Evolutionary conservation across 1,139 yeast species (phyloP), one percentile per base, ranked within the genome.

Genomic region (Blastobotrys persicus): DNA sequence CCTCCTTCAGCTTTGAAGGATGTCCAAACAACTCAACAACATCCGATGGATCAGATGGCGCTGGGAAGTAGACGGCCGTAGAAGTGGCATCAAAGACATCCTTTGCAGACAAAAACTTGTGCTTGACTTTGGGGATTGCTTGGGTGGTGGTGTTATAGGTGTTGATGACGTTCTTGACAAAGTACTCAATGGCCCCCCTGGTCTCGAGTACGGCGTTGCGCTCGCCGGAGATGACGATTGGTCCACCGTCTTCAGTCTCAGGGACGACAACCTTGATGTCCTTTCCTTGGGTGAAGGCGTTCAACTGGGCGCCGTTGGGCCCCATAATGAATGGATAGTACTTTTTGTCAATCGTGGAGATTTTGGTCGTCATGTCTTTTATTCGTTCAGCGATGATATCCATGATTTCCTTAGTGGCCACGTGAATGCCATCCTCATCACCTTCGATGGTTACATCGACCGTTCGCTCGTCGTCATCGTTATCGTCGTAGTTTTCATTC

Each of bases 351-450:
- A 83, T 75, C 60, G 56, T 58, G n/a, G 55, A 53, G 20, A 68
- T 57, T 48, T 63, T 60, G 35, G 65, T 49, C 28, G 68, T 59
- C 46, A 67, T 55, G 35, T 60, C 61, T 44, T 57, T 54, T 43
- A 61, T 85, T 63, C 86, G 84, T 59, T 86, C 87, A 59, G 80
- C 75, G 45, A 91, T 95, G 61, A 89, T 85, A 28, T 79, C 80
- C 63, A 81, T 62, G 57, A 92, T 88, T 62, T 77, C 81, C 44
- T 72, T 69, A 61, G 83, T 85, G 23, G 98, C 96, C 48, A 78
- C 76, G 57, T 77, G 79, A 57, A 87, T 85, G 51, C 96, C 91
- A 65, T 86, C 49, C 52, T 80, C 78, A 63, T 89, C 96, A 70
- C 98, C 98, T 54, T 80, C 85, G 54, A 92, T 74, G 31, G 81